Conservation (phyloP, 768 basidiomycete genomes). For the Pleurotus platypus region DNA sequence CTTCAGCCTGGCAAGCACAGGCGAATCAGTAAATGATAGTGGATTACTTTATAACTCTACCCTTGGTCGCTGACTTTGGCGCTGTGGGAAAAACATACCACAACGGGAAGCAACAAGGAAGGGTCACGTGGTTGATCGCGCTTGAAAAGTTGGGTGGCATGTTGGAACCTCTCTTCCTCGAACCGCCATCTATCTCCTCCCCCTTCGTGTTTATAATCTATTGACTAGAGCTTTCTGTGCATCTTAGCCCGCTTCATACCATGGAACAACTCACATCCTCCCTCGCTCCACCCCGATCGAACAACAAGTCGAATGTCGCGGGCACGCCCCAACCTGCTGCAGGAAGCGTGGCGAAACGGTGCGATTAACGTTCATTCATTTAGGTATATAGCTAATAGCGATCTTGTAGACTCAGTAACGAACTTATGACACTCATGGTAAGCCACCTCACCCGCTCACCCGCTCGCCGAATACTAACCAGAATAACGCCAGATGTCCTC, state of each 20-base stretch:
- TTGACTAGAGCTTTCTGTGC: neutral
- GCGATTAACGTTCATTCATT: conserved; percentile 7
- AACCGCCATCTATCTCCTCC: neutral
- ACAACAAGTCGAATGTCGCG: conserved; percentile 54
- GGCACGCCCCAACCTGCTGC: conserved; percentile 53
- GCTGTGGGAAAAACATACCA: no score
- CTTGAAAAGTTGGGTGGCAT: conserved; percentile 3
- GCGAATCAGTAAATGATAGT: no score
- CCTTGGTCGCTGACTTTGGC: no score
- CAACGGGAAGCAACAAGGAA: no score
- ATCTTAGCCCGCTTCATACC: neutral
- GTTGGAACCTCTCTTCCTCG: neutral
- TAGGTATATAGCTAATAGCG: conserved; percentile 4
- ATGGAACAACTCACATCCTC: conserved; percentile 78
- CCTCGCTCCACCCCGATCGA: conserved; percentile 52
- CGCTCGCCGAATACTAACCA: neutral
- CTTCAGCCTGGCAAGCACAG: no score
- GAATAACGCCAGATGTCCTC: conserved; percentile 65
- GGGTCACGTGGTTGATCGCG: conserved; percentile 5
- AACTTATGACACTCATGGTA: conserved; percentile 89
- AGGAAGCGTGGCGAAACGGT: conserved; percentile 87
- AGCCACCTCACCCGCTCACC: conserved; percentile 18
- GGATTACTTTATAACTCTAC: no score
- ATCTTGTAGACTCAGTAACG: conserved; percentile 62
- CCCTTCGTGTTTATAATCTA: neutral